These are phyloP conservation scores for Spizellomyces punctatus DNA, from an alignment of 192 early-diverging fungal species.

Conservation along the genomic window DNA sequence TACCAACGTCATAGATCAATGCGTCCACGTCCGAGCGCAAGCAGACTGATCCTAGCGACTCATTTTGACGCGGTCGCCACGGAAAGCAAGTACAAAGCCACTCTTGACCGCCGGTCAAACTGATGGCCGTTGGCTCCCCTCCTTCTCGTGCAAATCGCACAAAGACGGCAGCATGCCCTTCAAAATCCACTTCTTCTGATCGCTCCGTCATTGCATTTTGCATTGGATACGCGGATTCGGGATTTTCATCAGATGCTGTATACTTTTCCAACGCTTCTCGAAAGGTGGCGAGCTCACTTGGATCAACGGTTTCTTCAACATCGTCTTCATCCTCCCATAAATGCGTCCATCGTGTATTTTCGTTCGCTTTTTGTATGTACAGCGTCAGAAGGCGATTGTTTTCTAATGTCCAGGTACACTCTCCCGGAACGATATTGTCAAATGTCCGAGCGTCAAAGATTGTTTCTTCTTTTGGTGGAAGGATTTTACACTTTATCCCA, in stretches of 20 bases:
- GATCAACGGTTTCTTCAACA: slow-evolving; percentile 34
- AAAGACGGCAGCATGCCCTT: slow-evolving; percentile 14
- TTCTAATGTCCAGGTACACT: slow-evolving; percentile 40
- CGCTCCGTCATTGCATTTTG: slow-evolving; percentile 30
- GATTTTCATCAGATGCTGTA: slow-evolving; percentile 16
- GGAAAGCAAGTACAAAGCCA: slow-evolving; percentile 23
- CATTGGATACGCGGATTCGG: not conserved
- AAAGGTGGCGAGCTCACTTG: slow-evolving; percentile 16
- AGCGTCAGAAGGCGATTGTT: slow-evolving; percentile 30
- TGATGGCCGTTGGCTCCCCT: slow-evolving; percentile 8
- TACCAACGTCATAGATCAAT: not conserved
- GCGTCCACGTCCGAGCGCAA: slow-evolving; percentile 23
- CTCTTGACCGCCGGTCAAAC: slow-evolving; percentile 6
- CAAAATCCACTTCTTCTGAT: slow-evolving; percentile 41
- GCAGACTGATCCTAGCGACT: not conserved
- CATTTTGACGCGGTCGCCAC: not conserved
- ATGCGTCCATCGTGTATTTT: slow-evolving; percentile 28
- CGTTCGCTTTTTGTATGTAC: slow-evolving; percentile 23
- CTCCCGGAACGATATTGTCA: slow-evolving; percentile 23
- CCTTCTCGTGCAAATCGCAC: slow-evolving; percentile 3
- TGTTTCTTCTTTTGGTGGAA: slow-evolving; percentile 11
- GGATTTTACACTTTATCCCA: not conserved
- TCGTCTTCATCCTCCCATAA: slow-evolving; percentile 28
- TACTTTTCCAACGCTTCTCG: slow-evolving; percentile 34
- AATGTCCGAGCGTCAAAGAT: slow-evolving; percentile 16